Percentiles rank a stretch among this genome's conserved stretches.
phyloP scores from a whole-genome alignment of 2,329 filamentous ascomycete genomes.

The Microsporum audouinii region DNA sequence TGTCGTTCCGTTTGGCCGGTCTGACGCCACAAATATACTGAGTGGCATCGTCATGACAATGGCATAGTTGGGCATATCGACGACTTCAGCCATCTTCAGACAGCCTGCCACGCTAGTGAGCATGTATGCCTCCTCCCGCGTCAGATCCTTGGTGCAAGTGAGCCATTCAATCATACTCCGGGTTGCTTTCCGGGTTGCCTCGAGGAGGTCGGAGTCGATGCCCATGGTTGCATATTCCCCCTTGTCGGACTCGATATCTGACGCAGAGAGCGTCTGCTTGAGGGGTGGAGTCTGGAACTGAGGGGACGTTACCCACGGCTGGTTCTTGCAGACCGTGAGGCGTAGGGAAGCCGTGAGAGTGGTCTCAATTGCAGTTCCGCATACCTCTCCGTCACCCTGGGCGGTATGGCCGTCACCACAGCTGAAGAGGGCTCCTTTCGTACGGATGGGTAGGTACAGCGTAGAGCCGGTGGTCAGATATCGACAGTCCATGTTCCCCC shows the following conservation, averaged over 20 bases:
- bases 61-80: constrained; percentile 45
- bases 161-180: constrained; percentile 42
- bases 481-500: constrained; percentile 47
- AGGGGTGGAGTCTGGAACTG: constrained; percentile 35
- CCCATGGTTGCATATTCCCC: constrained; percentile 40
- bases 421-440: constrained; percentile 41
- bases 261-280: constrained; percentile 15
- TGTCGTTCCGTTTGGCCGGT: not conserved
- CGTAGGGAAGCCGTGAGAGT: constrained; percentile 40
- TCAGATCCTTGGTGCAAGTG: constrained; percentile 36
- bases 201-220: constrained; percentile 37
- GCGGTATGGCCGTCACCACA: constrained; percentile 46
- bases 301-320: constrained; percentile 37
- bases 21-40: constrained; percentile 32
- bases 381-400: constrained; percentile 46
- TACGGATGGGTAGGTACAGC: constrained; percentile 42
- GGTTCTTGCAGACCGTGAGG: constrained; percentile 40
- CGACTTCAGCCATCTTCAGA: constrained; percentile 42
- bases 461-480: constrained; percentile 38
- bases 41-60: constrained; percentile 41
- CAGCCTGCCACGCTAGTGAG: constrained; percentile 41
- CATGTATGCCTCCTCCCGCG: constrained; percentile 42
- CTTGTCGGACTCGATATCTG: constrained; percentile 21
- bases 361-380: constrained; percentile 47
- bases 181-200: constrained; percentile 41